A percentile compares a stretch with the other conserved stretches of the same genome.
Conservation (phyloP, 2,329 filamentous ascomycete genomes). For the Pestalotiopsis sp. region DNA sequence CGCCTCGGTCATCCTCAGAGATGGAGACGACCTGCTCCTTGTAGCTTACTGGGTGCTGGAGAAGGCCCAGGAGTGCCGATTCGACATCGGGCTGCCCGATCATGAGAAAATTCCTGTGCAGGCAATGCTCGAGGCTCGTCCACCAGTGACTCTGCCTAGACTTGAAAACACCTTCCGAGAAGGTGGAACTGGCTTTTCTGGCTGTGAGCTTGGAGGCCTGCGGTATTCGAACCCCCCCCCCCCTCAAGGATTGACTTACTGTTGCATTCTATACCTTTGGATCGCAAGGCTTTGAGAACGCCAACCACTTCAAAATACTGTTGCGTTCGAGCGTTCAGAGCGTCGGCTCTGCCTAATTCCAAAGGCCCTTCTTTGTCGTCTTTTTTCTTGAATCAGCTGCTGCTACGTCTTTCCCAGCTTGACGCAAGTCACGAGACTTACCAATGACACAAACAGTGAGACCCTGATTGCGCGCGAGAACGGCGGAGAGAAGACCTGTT, state of each 20-base stretch:
- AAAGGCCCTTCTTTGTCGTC: constrained; percentile 39
- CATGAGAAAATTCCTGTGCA: constrained; percentile 51
- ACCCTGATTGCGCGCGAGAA: constrained; percentile 42
- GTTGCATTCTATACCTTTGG: constrained; percentile 47
- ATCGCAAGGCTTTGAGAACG: constrained; percentile 41
- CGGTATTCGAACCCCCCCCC: neutral
- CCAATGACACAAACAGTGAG: constrained; percentile 40
- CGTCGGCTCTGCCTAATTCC: constrained; percentile 45
- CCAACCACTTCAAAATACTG: constrained; percentile 47
- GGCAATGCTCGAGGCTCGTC: constrained; percentile 42
- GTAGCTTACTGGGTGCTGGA: constrained; percentile 36
- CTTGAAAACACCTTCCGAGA: constrained; percentile 44
- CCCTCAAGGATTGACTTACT: constrained; percentile 32
- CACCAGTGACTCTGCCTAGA: constrained; percentile 49
- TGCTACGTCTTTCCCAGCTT: neutral
- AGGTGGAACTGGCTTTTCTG: constrained; percentile 44
- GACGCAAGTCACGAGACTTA: constrained; percentile 17
- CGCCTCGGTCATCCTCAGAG: constrained; percentile 24
- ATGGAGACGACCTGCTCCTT: constrained; percentile 35
- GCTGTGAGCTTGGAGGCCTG: neutral
- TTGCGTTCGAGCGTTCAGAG: constrained; percentile 48
- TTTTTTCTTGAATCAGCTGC: constrained; percentile 17
- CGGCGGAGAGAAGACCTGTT: constrained; percentile 44
- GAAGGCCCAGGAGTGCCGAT: constrained; percentile 32
- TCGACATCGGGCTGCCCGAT: constrained; percentile 49